Evolutionary conservation across 306 rosid species (phyloP), one percentile per base, ranked within the genome.

Genomic region (Malus sieversii): DNA sequence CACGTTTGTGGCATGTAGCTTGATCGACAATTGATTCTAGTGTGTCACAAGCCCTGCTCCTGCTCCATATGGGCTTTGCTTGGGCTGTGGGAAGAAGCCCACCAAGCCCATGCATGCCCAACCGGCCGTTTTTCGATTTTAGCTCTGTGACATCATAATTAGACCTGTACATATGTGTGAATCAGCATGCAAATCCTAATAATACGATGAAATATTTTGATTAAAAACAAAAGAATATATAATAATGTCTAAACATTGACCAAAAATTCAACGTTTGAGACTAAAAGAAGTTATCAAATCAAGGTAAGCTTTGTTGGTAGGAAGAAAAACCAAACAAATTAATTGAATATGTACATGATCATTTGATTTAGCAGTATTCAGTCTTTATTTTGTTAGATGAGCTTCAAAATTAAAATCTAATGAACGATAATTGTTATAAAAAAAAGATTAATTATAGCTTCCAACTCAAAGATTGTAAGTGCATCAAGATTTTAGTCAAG

Each of bases 11-110:
- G 66, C 61, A 44, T 33, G 87, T 82, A 51, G 89, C 97, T 70
- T 87, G 97, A 52, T 81, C 80, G 60, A 91, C 94, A 8, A 91
- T 42, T 6, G 92, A 89, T 76, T 91, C 94, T 16, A 91, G 72
- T 10, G 94, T 91, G 12, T 83, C 89, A 46, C 75, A 71, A 80
- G 91, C 81, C 71, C 65, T 82, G 14, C 53, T 72, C 3, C 20
- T 82, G 11, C 58, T 70, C 89, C 86, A 81, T 16, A 76, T 83
- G 81, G 90, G 85, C 86, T 87, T 91, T 71, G 70, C 16, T 5
- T 76, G 77, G 66, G 80, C 23, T 1, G 42, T 71, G 45, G 82
- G 72, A 23, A 29, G 78, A 22, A 82, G 80, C 76, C 93, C 89
- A 78, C 76, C 77, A 71, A 84, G 80, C 84, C 84, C 89, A 78